Percentiles rank a stretch among this genome's conserved stretches.
Conservation (phyloP, 2,329 filamentous ascomycete species). For the Eutypella sp. region DNA sequence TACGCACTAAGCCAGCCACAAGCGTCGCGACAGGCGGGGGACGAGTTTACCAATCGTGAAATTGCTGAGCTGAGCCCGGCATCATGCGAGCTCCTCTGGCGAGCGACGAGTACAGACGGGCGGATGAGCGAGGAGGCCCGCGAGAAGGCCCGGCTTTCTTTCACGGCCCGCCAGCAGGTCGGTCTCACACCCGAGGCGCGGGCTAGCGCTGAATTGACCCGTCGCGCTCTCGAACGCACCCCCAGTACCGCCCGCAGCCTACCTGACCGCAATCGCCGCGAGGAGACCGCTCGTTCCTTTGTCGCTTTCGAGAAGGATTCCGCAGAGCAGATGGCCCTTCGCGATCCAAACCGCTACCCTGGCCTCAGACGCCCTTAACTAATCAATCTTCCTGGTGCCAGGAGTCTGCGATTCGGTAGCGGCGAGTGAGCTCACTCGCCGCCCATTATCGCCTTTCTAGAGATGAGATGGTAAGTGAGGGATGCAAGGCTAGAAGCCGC, state of each 20-base stretch:
- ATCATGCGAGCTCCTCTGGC: neutral
- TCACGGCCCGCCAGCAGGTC: neutral
- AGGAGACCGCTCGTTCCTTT: neutral
- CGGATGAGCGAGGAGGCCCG: neutral
- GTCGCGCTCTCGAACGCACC: neutral
- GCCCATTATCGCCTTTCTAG: too few relatives aligned
- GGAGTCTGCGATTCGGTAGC: too few relatives aligned
- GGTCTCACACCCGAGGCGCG: neutral
- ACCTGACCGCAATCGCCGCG: neutral
- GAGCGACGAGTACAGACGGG: neutral
- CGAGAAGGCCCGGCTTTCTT: neutral
- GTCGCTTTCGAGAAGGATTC: neutral
- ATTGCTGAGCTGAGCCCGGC: too few relatives aligned
- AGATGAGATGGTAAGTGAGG: too few relatives aligned
- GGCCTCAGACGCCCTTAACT: neutral
- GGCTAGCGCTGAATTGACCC: neutral
- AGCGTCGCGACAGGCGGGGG: too few relatives aligned
- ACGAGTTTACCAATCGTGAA: too few relatives aligned
- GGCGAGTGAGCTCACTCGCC: too few relatives aligned
- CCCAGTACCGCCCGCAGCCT: too few relatives aligned
- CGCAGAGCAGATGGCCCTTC: neutral
- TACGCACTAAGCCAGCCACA: neutral
- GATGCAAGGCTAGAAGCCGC: too few relatives aligned
- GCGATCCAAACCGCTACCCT: neutral
- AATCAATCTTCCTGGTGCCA: neutral